Base-by-base conservation (phyloP, 768 basidiomycete genomes). In the Rhodotorula taiwanensis region DNA sequence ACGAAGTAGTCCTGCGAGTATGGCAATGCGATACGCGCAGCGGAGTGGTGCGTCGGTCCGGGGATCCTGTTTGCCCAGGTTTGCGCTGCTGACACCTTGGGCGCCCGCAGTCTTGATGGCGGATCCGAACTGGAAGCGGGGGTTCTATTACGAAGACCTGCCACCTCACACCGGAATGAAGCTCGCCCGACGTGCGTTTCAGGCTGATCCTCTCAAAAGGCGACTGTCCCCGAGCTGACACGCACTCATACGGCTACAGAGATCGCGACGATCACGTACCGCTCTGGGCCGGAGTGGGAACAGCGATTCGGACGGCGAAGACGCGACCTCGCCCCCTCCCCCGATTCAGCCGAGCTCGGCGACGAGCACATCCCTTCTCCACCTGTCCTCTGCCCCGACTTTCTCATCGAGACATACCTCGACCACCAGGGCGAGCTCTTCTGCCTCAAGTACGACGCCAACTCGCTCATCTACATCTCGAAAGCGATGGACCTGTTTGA, bases 401-500 rank as follows among this genome's bases (percentile, higher is more conserved):
- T 97, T 76, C 82, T 95, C 58, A 98, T 99, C 71, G 95, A 99
- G 77, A 95, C 95, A 0, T 99, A 99, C 75, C 85, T 99, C 52
- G 95, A 99, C 75, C 91, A 97, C 76, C 86, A 86, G 76, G 83
- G 69, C 59, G 77, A 68, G 49, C 84, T 90, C 72, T 99, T 98
- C 78, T 98, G 95, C 76, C 80, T 99, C 60, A 98, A 95, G 75
- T 99, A 98, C 76, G 95, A 99, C 75, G 94, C 95, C 62, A 99
- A 98, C 78, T 97, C 93, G 3, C 85, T 98, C 76, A 91, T 98
- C 69, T 99, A 98, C 79, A 84, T 99, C 64, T 94, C 90, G 9
- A 99, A 98, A 77, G 95, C 95, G 36, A 99, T 99, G 95, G 95
- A 98, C 76, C 81, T 98, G 0, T 99, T 99, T 77, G 94, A 97